Percentiles rank a stretch among this genome's conserved stretches.
phyloP scores from a whole-genome alignment of 257 asterid species.

The Nicotiana knightiana region DNA sequence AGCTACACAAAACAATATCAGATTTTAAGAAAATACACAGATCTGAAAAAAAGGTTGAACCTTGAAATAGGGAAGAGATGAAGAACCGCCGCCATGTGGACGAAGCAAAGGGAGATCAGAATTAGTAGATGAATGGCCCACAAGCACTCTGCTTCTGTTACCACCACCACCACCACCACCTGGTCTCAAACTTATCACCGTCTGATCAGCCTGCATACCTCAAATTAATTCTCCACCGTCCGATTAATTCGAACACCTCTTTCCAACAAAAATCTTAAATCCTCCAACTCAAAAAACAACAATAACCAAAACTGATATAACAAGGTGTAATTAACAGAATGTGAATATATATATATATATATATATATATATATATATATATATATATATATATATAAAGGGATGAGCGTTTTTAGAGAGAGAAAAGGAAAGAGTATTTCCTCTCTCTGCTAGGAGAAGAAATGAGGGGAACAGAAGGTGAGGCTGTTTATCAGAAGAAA shows the following conservation, averaged over 20 bases:
- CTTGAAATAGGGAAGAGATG: conserved; percentile 15
- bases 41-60: conserved; percentile 9
- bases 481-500: not conserved
- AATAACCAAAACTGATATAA: not conserved
- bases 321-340: not conserved
- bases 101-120: conserved; percentile 31
- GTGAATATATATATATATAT: not conserved
- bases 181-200: conserved; percentile 48
- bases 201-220: conserved; percentile 54
- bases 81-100: conserved; percentile 30
- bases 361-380: not conserved
- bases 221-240: conserved; percentile 25
- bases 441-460: conserved; percentile 43
- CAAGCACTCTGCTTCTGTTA: conserved; percentile 32
- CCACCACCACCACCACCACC: conserved; percentile 42
- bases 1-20: too few relatives aligned
- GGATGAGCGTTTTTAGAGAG: not conserved
- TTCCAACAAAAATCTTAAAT: not conserved
- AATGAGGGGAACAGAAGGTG: not conserved
- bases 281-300: not conserved
- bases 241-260: conserved; percentile 5
- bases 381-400: too few relatives aligned
- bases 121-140: conserved; percentile 21
- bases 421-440: conserved; percentile 27
- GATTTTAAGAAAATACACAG: not conserved